phyloP scores from a whole-genome alignment of 2,329 filamentous ascomycete species.

The Paracoccidioides brasiliensis region DNA sequence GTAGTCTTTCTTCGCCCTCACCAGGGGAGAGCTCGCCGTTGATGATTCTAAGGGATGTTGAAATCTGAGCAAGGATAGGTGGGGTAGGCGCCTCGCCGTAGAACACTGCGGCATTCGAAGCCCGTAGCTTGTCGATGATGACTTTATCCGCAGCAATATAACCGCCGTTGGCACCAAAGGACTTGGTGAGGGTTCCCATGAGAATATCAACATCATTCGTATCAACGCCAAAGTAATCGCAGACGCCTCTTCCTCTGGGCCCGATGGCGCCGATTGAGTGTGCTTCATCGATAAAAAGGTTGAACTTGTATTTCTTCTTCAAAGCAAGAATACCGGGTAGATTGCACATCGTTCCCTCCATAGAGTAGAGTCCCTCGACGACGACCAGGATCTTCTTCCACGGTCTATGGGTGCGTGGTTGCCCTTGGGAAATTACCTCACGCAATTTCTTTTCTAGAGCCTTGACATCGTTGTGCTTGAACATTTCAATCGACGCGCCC shows the following conservation, averaged over 20 bases:
- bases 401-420: constrained; percentile 92
- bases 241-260: constrained; percentile 78
- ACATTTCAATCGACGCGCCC: constrained; percentile 86
- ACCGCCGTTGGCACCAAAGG: constrained; percentile 93
- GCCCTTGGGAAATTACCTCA: constrained; percentile 88
- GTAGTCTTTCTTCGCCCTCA: constrained; percentile 88
- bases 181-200: constrained; percentile 97
- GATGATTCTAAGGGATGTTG: constrained; percentile 76
- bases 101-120: constrained; percentile 71
- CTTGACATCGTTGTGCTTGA: constrained; percentile 93
- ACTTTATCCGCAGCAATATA: constrained; percentile 82
- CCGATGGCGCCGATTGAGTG: constrained; percentile 92
- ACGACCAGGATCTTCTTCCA: constrained; percentile 99
- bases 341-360: constrained; percentile 98
- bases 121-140: constrained; percentile 83
- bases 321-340: constrained; percentile 76
- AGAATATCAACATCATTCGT: constrained; percentile 81
- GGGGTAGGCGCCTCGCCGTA: constrained; percentile 82
- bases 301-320: constrained; percentile 94
- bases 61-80: constrained; percentile 80
- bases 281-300: constrained; percentile 89
- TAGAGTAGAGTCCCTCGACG: constrained; percentile 94
- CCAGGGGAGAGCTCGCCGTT: constrained; percentile 75
- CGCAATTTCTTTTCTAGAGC: constrained; percentile 76
- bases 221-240: constrained; percentile 92